Percentiles rank a stretch among this genome's conserved stretches.
These are phyloP conservation scores for Podospora pseudopauciseta DNA, from an alignment of 495 filamentous ascomycete species.

Conservation along the genomic window DNA sequence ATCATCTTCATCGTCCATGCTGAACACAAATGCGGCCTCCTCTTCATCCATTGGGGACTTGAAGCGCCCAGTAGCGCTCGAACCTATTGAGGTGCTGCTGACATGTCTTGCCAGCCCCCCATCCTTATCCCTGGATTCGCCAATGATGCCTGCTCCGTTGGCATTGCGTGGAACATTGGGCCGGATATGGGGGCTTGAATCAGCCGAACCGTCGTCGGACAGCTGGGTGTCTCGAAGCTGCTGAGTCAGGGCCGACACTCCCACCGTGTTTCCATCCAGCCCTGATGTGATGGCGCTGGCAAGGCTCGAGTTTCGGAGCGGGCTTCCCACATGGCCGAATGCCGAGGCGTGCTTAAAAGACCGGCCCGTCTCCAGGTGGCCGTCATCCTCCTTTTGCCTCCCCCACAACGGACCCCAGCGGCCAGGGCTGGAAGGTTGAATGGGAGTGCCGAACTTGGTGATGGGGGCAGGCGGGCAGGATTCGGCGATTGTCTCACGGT, in stretches of 20 bases:
- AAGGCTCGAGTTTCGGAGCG: conserved; percentile 78
- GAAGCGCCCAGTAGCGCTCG: conserved; percentile 47
- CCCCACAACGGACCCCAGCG: conserved; percentile 84
- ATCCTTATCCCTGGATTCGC: conserved; percentile 33
- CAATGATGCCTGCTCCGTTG: conserved; percentile 32
- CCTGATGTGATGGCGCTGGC: conserved; percentile 63
- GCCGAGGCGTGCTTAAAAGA: conserved; percentile 48
- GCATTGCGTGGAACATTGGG: conserved; percentile 33
- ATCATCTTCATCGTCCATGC: conserved; percentile 73
- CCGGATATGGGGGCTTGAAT: conserved; percentile 40
- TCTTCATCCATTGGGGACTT: conserved; percentile 74
- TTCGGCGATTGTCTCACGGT: conserved; percentile 40
- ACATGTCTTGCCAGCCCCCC: conserved; percentile 48
- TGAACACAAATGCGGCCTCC: conserved; percentile 71
- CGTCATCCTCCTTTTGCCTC: conserved; percentile 70
- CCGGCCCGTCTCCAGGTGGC: conserved; percentile 20
- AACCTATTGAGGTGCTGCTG: conserved; percentile 49
- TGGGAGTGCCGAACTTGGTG: conserved; percentile 76
- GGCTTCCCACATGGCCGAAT: conserved; percentile 88
- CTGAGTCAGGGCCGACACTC: conserved; percentile 65
- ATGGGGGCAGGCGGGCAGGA: conserved; percentile 35
- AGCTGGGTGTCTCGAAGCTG: conserved; percentile 59
- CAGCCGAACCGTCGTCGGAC: conserved; percentile 37
- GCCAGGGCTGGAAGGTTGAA: conserved; percentile 70
- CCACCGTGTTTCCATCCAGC: conserved; percentile 44